Evolutionary conservation across 2,329 filamentous ascomycete genomes (phyloP), one percentile per base, ranked within the genome.

Genomic region (Diaporthe aspalathi): DNA sequence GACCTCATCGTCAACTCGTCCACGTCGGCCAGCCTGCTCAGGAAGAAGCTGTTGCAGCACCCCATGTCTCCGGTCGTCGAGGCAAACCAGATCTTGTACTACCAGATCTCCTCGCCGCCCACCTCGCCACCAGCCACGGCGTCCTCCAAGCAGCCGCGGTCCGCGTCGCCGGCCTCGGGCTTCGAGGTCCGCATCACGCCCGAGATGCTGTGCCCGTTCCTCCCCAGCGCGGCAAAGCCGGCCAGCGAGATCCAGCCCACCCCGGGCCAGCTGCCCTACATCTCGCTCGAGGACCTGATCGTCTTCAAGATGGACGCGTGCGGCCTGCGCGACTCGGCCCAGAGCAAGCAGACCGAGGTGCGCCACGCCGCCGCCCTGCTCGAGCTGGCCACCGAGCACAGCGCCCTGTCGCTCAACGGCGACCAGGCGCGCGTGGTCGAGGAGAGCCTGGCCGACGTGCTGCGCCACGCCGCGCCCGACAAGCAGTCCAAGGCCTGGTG

Each of bases 281-380:
- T 73, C 57, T 68, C 63, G 27, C 56, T 73, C 12, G 43, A 54
- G 35, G 71, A 73, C 50, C 67, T 73, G 32, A 66, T 73, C 50
- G 71, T 73, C 16, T 71, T 73, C 65, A 73, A 73, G 57, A 73
- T 73, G 71, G 71, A 73, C 29, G 69, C 71, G 0, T 73, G 71
- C n/a, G 71, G 69, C 35, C 65, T 73, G 1, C 68, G 69, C 40
- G 71, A 73, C 69, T 71, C 63, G 32, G 1, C 69, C 29, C 71
- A 62, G 54, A 67, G 69, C 68, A 73, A 73, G 50, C 71, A 73
- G 63, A 53, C 54, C 45, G 71, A 71, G 38, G 71, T 70, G 27
- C 53, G 65, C 5, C 68, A 73, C 27, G 71, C 71, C 3, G 71
- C 71, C 5, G 65, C 54, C 4, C 71, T 73, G 1, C 71, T 73